phyloP scores from a whole-genome alignment of 305 asterid species.

The Fraxinus velutina region DNA sequence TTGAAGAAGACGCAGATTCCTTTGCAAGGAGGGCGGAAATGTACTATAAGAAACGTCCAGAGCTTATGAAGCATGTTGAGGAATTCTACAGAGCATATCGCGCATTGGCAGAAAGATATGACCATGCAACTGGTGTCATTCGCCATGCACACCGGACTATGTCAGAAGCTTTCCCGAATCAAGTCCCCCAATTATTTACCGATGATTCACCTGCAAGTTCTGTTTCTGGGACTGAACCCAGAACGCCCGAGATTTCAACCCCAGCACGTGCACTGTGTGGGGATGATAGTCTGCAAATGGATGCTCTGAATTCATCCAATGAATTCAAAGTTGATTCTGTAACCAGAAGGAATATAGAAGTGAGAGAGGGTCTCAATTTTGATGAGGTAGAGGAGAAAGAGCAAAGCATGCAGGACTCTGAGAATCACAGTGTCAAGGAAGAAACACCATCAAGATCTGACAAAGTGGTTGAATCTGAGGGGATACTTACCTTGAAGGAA shows the following conservation, averaged over 20 bases:
- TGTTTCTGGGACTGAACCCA: constrained; percentile 49
- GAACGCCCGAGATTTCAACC: constrained; percentile 44
- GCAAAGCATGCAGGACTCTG: constrained; percentile 23
- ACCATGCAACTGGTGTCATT: constrained; percentile 94
- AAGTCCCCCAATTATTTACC: constrained; percentile 45
- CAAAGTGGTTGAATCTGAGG: constrained; percentile 46
- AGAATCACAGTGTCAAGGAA: constrained; percentile 27
- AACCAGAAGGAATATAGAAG: constrained; percentile 46
- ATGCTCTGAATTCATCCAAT: constrained; percentile 23
- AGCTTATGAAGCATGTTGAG: constrained; percentile 97
- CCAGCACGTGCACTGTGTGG: constrained; percentile 36
- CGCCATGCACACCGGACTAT: constrained; percentile 88
- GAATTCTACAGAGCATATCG: constrained; percentile 95
- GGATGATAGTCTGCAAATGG: constrained; percentile 31
- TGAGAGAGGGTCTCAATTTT: constrained; percentile 73
- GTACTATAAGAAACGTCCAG: constrained; percentile 98
- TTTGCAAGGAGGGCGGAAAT: constrained; percentile 98
- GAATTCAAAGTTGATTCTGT: constrained; percentile 44
- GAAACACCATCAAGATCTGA: constrained; percentile 23
- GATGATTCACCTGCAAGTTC: constrained; percentile 66
- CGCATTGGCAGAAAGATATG: constrained; percentile 96
- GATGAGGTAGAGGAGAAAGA: constrained; percentile 55
- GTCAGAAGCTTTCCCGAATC: constrained; percentile 87
- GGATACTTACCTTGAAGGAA: constrained; percentile 58
- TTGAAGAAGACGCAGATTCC: constrained; percentile 96